Percentiles rank a stretch among this genome's conserved stretches.
phyloP scores from a whole-genome alignment of 495 filamentous ascomycete genomes.

The Aspergillus conjunctus region DNA sequence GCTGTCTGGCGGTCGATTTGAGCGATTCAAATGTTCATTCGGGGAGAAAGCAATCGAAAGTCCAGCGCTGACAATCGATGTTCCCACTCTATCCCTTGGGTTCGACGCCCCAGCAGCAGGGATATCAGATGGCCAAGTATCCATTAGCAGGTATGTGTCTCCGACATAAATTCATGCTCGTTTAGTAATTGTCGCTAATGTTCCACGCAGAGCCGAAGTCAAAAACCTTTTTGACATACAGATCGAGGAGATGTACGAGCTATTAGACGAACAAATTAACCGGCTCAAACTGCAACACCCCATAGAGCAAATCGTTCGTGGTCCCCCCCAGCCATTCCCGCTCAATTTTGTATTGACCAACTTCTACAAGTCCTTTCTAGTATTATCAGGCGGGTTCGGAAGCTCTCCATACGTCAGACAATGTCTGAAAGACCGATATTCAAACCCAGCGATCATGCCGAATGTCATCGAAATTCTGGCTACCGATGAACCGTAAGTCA shows the following conservation, averaged over 20 bases:
- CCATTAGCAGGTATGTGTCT: not conserved
- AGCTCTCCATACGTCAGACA: conserved; percentile 6
- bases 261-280: not conserved
- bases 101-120: not conserved
- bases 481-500: conserved; percentile 1
- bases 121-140: not conserved
- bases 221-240: conserved; percentile 3
- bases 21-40: conserved; percentile 18
- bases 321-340: not conserved
- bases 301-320: conserved; percentile 1
- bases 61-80: not conserved
- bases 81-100: not conserved
- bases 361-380: not conserved
- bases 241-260: not conserved
- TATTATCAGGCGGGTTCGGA: conserved; percentile 6
- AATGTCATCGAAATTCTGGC: not conserved
- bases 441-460: not conserved
- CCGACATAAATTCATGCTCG: not conserved
- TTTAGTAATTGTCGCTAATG: not conserved
- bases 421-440: conserved; percentile 4
- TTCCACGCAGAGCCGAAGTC: not conserved
- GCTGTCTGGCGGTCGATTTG: conserved; percentile 13
- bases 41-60: not conserved
- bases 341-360: not conserved
- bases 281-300: not conserved